Conservation (phyloP, 225 moss, liverwort and hornwort genomes). For the Marchantia paleacea region DNA sequence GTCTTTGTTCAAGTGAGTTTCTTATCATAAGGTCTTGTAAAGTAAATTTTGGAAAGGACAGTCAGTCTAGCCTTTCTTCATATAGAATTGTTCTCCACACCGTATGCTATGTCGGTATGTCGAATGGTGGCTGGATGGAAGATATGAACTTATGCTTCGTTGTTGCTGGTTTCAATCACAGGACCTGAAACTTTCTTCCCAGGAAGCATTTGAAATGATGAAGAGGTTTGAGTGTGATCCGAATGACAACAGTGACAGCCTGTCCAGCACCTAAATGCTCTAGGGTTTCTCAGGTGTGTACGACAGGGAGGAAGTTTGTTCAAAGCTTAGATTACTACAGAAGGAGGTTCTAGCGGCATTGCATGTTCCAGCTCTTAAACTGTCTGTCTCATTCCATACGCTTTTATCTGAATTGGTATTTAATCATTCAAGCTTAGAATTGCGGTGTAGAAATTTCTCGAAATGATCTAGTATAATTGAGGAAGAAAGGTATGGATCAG, state of each 20-base stretch:
- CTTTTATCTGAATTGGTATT: not conserved
- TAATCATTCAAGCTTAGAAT: not conserved
- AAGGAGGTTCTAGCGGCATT: not conserved
- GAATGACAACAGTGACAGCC: conserved; percentile 84
- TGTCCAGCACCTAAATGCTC: conserved; percentile 57
- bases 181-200: conserved; percentile 60
- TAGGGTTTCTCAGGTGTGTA: conserved; percentile 1
- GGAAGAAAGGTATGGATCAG: too few species aligned
- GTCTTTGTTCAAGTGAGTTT: too few species aligned
- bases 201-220: conserved; percentile 58
- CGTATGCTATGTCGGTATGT: too few species aligned
- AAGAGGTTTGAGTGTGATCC: conserved; percentile 17
- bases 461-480: too few species aligned
- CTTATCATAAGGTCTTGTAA: too few species aligned
- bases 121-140: not conserved
- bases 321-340: not conserved
- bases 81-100: too few species aligned
- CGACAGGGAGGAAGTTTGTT: too few species aligned
- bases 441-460: not conserved
- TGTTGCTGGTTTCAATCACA: conserved; percentile 28
- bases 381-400: not conserved
- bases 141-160: conserved; percentile 27
- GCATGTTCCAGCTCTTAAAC: not conserved
- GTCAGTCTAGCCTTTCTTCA: too few species aligned
- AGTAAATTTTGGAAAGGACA: too few species aligned